Conservation (phyloP, 495 filamentous ascomycete genomes). For the Talaromyces liani region DNA sequence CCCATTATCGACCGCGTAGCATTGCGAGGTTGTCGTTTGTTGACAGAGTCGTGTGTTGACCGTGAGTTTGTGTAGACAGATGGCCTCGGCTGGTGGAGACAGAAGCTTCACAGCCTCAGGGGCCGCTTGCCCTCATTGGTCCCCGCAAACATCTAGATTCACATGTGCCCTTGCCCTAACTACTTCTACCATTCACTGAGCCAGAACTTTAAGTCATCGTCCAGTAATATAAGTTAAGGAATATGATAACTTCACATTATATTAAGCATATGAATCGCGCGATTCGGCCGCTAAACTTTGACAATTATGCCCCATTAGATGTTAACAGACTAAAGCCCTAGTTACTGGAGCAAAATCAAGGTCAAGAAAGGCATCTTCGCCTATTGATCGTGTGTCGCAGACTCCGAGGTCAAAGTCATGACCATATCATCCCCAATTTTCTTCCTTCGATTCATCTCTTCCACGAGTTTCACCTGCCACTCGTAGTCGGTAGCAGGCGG, state of each 20-base stretch:
- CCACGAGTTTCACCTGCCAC: slow-evolving; percentile 6
- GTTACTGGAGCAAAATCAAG: too few species aligned
- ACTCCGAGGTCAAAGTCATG: too few species aligned
- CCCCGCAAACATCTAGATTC: background rate
- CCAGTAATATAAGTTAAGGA: too few species aligned
- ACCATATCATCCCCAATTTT: slow-evolving; percentile 3
- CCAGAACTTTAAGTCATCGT: background rate
- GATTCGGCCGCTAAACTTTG: too few species aligned
- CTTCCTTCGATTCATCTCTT: slow-evolving; percentile 8
- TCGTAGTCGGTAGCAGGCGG: background rate
- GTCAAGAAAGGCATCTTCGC: too few species aligned
- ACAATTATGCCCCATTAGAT: too few species aligned
- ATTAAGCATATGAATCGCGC: too few species aligned
- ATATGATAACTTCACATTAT: too few species aligned
- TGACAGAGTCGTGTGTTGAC: background rate
- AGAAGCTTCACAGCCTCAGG: background rate
- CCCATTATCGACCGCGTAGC: slow-evolving; percentile 29
- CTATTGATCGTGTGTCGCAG: too few species aligned
- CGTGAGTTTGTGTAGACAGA: background rate
- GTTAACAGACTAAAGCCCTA: too few species aligned
- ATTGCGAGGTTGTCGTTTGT: background rate
- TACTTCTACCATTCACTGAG: background rate
- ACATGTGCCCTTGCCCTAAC: background rate
- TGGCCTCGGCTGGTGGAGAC: background rate
- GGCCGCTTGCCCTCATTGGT: background rate